These are phyloP conservation scores for Yamadazyma laniorum DNA, from an alignment of 805 yeast genomes.

Conservation along the genomic window DNA sequence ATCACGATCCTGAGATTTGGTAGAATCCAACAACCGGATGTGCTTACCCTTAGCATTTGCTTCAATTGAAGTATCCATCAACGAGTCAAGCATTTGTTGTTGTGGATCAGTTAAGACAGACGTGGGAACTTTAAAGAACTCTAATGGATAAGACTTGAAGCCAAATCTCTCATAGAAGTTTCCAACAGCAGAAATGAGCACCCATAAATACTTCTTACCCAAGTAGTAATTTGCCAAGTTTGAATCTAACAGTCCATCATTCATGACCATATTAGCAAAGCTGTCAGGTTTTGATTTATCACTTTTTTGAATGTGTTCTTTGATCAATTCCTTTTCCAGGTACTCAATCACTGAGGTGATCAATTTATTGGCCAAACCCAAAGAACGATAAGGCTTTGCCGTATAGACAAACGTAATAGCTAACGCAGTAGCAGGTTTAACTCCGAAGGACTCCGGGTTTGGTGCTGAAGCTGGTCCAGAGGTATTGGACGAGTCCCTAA, in stretches of 20 bases:
- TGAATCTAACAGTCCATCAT: conserved; percentile 27
- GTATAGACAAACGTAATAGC: conserved; percentile 28
- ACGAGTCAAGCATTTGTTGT: conserved; percentile 20
- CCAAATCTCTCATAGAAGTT: conserved; percentile 65
- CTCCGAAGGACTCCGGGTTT: conserved; percentile 32
- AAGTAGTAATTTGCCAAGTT: conserved; percentile 33
- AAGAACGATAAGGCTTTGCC: conserved; percentile 21
- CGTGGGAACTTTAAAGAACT: conserved; percentile 32
- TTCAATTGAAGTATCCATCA: conserved; percentile 14
- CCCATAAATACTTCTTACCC: conserved; percentile 38
- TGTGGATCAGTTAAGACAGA: conserved; percentile 17
- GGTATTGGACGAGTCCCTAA: conserved; percentile 25
- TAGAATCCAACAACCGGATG: conserved; percentile 24
- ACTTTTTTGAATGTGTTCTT: conserved; percentile 22
- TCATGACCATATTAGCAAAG: conserved; percentile 31
- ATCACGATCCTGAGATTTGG: conserved; percentile 25
- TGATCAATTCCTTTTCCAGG: conserved; percentile 30
- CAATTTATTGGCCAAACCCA: conserved; percentile 30
- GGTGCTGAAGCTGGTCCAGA: conserved; percentile 27
- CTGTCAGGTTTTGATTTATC: conserved; percentile 25
- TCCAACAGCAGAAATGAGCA: conserved; percentile 73
- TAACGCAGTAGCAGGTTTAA: conserved; percentile 27
- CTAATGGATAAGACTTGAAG: conserved; percentile 39
- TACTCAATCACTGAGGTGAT: conserved; percentile 26
- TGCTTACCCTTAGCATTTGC: conserved; percentile 24